Base-by-base conservation (phyloP, 306 rosid genomes). In the Prunus dulcis region DNA sequence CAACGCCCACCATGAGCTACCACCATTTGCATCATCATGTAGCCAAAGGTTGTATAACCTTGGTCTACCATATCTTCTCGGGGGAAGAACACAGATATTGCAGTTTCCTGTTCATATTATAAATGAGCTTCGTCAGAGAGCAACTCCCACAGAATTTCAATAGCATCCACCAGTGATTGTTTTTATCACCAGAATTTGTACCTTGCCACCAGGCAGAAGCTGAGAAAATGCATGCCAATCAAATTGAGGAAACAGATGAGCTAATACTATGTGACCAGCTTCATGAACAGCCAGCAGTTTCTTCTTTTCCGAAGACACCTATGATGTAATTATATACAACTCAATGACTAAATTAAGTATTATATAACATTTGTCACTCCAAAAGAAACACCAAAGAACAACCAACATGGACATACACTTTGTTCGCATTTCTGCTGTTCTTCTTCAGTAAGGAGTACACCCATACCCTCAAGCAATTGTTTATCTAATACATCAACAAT, bases 191-290 rank as follows among this genome's bases (percentile, higher is more conserved):
- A 83, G 76, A 87, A 32, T 46, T 55, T 81, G 58, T 84, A 92
- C 99, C 97, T 95, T 95, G 71, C 99, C 99, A 79, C 97, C 97
- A 12, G 97, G 99, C 67, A 92, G 87, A 85, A 95, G 99, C 88
- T 95, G 99, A 30, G 99, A 95, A 87, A 95, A 95, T 73, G 99
- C 99, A 82, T 92, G 99, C 97, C 96, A 95, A 82, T 95, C 97
- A 84, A 88, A 95, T 84, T 82, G 91, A 71, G 99, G 99, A 89
- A 92, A 95, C 79, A 95, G 78, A 81, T 95, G 97, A 79, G 99
- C 99, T 73, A 95, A 86, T 73, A 90, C 84, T 69, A 95, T 78
- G 83, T 92, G 97, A 72, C 97, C 97, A 80, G 99, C 99, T 88
- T 95, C 99, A 86, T 92, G 99, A 18, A 95, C 97, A 79, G 97